Conservation (phyloP, 768 basidiomycete genomes). For the Favolaschia claudopus region DNA sequence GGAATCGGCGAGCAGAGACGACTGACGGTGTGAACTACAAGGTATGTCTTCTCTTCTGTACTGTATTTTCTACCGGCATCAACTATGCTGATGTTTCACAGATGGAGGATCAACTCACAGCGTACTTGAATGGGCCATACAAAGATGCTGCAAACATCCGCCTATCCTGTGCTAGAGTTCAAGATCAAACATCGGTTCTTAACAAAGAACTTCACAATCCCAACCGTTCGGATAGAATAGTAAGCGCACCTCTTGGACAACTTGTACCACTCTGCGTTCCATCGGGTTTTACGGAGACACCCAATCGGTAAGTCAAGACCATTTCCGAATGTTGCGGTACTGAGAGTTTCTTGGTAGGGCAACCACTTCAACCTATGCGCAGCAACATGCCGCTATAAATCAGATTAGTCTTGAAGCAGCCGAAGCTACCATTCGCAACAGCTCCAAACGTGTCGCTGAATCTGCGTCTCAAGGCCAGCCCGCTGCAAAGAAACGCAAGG, state of each 20-base stretch:
- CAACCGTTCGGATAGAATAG: conserved; percentile 2
- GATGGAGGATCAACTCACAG: conserved; percentile 14
- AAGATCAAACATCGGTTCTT: neutral
- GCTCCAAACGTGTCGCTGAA: too few species aligned
- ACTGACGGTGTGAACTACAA: conserved; percentile 2
- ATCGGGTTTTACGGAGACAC: too few species aligned
- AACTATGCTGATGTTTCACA: neutral
- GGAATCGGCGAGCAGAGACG: neutral
- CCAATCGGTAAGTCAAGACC: too few species aligned
- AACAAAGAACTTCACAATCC: neutral
- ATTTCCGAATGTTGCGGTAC: too few species aligned
- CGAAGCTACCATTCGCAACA: too few species aligned
- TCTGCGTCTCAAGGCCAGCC: too few species aligned
- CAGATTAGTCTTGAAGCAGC: too few species aligned
- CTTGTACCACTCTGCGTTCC: conserved; percentile 6
- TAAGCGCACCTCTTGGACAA: neutral
- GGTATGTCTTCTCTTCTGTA: too few species aligned
- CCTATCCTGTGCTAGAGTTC: conserved; percentile 5
- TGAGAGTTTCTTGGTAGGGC: too few species aligned
- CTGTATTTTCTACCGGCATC: neutral
- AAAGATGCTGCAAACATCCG: conserved; percentile 9
- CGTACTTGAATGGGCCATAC: conserved; percentile 7
- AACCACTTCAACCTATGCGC: too few species aligned
- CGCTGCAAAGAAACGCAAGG: too few species aligned
- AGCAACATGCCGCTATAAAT: too few species aligned